Evolutionary conservation across 2,329 filamentous ascomycete genomes (phyloP).

Genomic region (Aspergillus viridinutans): DNA sequence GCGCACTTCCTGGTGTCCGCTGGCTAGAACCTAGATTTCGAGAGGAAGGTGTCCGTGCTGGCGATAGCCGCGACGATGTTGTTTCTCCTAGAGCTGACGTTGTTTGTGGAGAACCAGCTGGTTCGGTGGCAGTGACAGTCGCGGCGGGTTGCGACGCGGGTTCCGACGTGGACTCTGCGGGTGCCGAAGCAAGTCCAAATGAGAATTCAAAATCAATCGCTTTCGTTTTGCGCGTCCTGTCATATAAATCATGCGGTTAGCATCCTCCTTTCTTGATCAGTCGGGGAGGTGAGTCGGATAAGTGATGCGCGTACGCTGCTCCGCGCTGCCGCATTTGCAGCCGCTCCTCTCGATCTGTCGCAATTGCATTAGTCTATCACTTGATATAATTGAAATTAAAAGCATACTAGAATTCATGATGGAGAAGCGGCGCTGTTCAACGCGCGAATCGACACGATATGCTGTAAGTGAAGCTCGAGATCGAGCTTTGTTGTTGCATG

Average conservation of each 20-base stretch:
- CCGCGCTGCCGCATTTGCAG: slow-evolving; percentile 55
- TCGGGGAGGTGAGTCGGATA: slow-evolving; percentile 19
- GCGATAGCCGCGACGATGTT: slow-evolving; percentile 8
- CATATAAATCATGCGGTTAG: slow-evolving; percentile 16
- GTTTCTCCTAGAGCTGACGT: slow-evolving; percentile 8
- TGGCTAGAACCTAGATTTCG: slow-evolving; percentile 6
- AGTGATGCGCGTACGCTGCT: slow-evolving; percentile 47
- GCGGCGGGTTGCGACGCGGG: slow-evolving; percentile 24
- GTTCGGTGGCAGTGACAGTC: slow-evolving; percentile 13
- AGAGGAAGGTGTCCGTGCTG: slow-evolving; percentile 15
- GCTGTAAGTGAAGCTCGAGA: background rate
- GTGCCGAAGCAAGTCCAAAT: slow-evolving; percentile 32
- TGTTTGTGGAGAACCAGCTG: slow-evolving; percentile 17
- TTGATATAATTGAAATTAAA: background rate
- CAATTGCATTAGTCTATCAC: slow-evolving; percentile 6
- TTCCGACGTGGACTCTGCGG: slow-evolving; percentile 13
- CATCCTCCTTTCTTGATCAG: slow-evolving; percentile 10
- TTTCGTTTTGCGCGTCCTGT: slow-evolving; percentile 45
- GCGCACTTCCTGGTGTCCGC: slow-evolving; percentile 30
- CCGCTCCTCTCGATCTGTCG: slow-evolving; percentile 50
- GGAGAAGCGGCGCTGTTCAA: slow-evolving; percentile 24
- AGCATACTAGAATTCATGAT: slow-evolving; percentile 38
- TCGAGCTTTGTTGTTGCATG: background rate
- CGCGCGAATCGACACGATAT: slow-evolving; percentile 27
- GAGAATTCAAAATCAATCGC: slow-evolving; percentile 50